A percentile compares a stretch with the other conserved stretches of the same genome.
Evolutionary conservation across 139 green algal genomes (phyloP).

Genomic region (Micractinium conductrix): DNA sequence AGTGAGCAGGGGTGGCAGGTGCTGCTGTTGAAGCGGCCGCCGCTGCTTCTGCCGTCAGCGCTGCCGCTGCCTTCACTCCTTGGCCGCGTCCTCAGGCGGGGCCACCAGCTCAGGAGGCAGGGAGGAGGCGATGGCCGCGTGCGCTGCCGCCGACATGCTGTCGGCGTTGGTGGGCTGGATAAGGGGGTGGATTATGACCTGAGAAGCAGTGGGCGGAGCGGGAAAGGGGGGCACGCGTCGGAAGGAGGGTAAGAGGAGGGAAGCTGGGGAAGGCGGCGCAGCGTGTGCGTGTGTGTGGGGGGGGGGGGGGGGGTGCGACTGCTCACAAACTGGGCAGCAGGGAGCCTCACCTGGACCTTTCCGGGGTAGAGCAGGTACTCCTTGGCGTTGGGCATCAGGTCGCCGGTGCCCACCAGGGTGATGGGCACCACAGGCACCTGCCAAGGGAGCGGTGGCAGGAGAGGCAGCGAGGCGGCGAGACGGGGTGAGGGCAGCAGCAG

Average conservation of each 20-base stretch:
- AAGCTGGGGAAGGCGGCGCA: no score
- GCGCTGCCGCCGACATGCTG: conserved; percentile 29
- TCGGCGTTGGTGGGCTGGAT: conserved; percentile 37
- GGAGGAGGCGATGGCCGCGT: conserved; percentile 22
- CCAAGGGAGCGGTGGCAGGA: no score
- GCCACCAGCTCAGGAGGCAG: conserved; percentile 40
- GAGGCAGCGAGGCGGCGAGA: neutral
- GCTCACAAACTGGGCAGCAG: neutral
- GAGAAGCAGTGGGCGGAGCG: neutral
- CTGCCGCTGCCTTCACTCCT: no score
- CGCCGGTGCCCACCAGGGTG: conserved; percentile 86
- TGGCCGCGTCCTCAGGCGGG: neutral
- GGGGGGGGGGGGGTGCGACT: neutral
- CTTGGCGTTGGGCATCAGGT: conserved; percentile 87
- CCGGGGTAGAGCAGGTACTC: conserved; percentile 82
- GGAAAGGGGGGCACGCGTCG: neutral
- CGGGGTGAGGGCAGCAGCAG: no score
- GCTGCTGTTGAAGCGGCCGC: no score
- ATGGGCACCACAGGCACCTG: conserved; percentile 88
- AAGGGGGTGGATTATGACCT: conserved; percentile 41
- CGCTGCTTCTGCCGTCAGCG: no score
- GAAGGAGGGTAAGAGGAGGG: no score
- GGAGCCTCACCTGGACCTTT: conserved; percentile 27
- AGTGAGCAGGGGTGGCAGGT: no score
- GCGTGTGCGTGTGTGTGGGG: neutral